Base-by-base conservation (phyloP, 371 early-diverging fungal genomes). In the Mortierella sp. region DNA sequence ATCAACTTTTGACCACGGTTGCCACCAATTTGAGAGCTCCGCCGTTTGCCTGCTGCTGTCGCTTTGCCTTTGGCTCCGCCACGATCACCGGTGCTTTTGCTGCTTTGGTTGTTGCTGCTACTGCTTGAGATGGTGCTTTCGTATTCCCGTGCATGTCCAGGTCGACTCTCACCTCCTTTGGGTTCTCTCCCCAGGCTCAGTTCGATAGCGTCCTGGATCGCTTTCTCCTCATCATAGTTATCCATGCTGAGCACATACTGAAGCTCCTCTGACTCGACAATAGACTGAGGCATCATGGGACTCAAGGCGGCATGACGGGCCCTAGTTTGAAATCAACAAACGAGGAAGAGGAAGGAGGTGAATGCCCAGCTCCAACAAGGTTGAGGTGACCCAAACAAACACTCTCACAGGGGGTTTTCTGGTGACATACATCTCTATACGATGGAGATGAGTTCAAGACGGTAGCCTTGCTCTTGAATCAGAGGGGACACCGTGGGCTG, bases 1-100 rank as follows among this genome's bases (percentile, higher is more conserved):
- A 60, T 46, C 41, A 51, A 17, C 25, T 60, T 9, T 65, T 71
- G 71, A 65, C 65, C 60, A 0, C 21, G 17, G 46, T 71, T 65
- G 71, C 71, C 71, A 71, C 71, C 61, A 71, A 64, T 56, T 50
- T 57, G 54, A 29, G 24, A 6, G 8, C 6, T 25, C 8, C 3
- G 48, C n/a, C 48, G 25, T 47, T 47, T 47, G 48, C 48, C 48
- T 9, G 10, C 25, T 3, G 17, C 24, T 10, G 45, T 14, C 21
- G 6, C 48, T 25, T 47, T 47, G 48, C 48, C 25, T 47, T 44
- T 44, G 5, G 6, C n/a, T 17, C 45, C 19, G 19, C 19, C 21
- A 21, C n/a, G 6, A 5, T 10, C 21, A 21, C 21, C 5, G 45
- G 17, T 17, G 6, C 19, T 44, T 13, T 44, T n/a, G 45, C 21